Evolutionary conservation across 73 alveolate genomes (phyloP), one percentile per base, ranked within the genome.

Genomic region (Durusdinium trenchii): DNA sequence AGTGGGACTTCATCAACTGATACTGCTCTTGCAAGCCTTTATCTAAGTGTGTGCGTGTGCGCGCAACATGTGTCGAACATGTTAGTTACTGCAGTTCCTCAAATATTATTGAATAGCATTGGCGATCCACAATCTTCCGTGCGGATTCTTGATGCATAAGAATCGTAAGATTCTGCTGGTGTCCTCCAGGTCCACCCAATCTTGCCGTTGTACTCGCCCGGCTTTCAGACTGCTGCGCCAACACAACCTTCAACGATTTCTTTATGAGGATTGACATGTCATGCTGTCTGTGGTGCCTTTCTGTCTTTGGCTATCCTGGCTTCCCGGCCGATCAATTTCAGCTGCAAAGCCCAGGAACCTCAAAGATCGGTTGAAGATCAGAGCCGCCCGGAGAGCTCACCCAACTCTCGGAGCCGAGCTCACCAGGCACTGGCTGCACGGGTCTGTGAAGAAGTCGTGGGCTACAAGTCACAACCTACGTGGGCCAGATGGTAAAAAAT

Each of bases 171-270:
- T 28, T 30, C 18, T n/a, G 48, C 47, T 42, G 45, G 36, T 7
- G 96, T 89, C 96, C 96, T 89, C 73, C 71, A 89, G 46, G 0
- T 43, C 69, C 86, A 89, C 18, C 96, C 96, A 89, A n/a, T 89
- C 96, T 71, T 45, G 43, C 51, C 64, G 54, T 16, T 61, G 50
- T 45, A 89, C 96, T 23, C 48, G 48, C 71, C 82, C 86, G 38
- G 71, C 67, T 3, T 64, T 36, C 23, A 71, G 61, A n/a, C 96
- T 89, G 86, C 96, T 89, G 32, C 96, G 85, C 96, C 96, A 89
- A 35, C 96, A 89, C 71, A 89, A 35, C 96, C 96, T 89, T 67
- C 73, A n/a, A n/a, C n/a, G n/a, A n/a, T n/a, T n/a, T n/a, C n/a
- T n/a, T n/a, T n/a, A n/a, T n/a, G n/a, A n/a, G n/a, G n/a, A n/a